A percentile compares a stretch with the other conserved stretches of the same genome.
Evolutionary conservation across 208 protist species (phyloP).

Genomic region (Lotmaria passim): DNA sequence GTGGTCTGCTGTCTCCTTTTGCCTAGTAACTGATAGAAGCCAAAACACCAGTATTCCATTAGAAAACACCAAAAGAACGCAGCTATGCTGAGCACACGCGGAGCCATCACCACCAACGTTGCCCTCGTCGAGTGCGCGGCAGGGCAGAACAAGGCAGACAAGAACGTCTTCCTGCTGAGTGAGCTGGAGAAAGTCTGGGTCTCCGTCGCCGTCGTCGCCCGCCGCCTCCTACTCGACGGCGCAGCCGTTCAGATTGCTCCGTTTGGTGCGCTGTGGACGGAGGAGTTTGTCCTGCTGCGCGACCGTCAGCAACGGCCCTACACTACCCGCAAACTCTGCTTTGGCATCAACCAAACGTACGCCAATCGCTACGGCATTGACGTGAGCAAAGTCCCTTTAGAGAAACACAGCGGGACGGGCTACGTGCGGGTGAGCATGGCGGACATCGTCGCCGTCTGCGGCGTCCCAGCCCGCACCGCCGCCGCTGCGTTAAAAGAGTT

Average conservation of each 20-base stretch:
- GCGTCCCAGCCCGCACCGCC: conserved; percentile 69
- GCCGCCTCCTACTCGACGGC: conserved; percentile 63
- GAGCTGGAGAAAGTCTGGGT: conserved; percentile 88
- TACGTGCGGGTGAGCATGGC: conserved; percentile 49
- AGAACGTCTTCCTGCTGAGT: conserved; percentile 79
- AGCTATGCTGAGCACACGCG: conserved; percentile 73
- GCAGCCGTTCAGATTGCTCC: conserved; percentile 63
- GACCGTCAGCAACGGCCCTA: conserved; percentile 48
- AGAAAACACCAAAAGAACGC: neutral
- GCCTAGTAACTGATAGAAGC: too few species aligned
- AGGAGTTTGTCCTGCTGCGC: conserved; percentile 46
- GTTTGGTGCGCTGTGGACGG: conserved; percentile 70
- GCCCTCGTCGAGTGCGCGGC: conserved; percentile 84
- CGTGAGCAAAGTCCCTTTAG: conserved; percentile 41
- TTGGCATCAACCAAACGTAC: conserved; percentile 53
- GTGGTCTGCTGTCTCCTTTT: neutral
- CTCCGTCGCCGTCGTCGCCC: conserved; percentile 59
- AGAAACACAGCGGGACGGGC: conserved; percentile 25
- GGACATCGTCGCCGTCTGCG: conserved; percentile 68
- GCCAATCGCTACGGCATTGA: conserved; percentile 56
- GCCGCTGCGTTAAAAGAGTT: conserved; percentile 79
- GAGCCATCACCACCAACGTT: conserved; percentile 73
- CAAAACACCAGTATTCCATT: too few species aligned
- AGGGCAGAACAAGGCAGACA: conserved; percentile 58
- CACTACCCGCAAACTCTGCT: conserved; percentile 44